These are phyloP conservation scores for Penicillium soppii DNA, from an alignment of 495 filamentous ascomycete species.

Conservation along the genomic window DNA sequence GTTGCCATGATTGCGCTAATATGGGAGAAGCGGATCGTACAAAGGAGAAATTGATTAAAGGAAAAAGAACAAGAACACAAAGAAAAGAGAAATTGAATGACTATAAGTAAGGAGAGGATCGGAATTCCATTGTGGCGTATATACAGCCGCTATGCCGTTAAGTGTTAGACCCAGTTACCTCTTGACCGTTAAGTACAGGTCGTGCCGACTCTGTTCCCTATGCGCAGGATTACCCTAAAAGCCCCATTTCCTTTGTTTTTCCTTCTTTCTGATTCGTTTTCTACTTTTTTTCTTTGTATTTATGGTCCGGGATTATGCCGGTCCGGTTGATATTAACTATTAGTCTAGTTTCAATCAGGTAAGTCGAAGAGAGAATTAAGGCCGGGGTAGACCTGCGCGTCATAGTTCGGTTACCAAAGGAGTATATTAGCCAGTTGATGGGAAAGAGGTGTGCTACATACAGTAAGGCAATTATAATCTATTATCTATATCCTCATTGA, in stretches of 20 bases:
- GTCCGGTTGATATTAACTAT: background rate
- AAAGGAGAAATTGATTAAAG: background rate
- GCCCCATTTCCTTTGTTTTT: slow-evolving; percentile 1
- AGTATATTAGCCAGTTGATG: background rate
- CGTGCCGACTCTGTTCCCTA: slow-evolving; percentile 37
- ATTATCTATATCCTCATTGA: no score
- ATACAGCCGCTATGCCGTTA: slow-evolving; percentile 26
- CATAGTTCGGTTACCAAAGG: slow-evolving; percentile 5
- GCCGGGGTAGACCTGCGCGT: background rate
- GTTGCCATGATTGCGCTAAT: slow-evolving; percentile 28
- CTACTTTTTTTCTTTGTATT: no score
- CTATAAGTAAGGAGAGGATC: slow-evolving; percentile 12
- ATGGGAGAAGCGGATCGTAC: background rate
- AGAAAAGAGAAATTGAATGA: slow-evolving; percentile 9
- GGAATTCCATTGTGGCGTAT: slow-evolving; percentile 7
- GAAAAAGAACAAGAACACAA: slow-evolving; percentile 2
- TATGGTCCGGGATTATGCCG: background rate
- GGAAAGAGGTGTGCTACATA: background rate
- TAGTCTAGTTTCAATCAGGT: background rate
- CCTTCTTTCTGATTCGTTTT: slow-evolving; percentile 3
- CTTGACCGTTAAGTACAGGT: slow-evolving; percentile 72
- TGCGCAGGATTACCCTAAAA: slow-evolving; percentile 40
- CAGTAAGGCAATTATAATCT: background rate
- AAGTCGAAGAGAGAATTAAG: background rate
- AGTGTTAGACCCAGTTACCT: slow-evolving; percentile 19